Conservation (phyloP, 129 eudicot species). For the Helianthus annuus region DNA sequence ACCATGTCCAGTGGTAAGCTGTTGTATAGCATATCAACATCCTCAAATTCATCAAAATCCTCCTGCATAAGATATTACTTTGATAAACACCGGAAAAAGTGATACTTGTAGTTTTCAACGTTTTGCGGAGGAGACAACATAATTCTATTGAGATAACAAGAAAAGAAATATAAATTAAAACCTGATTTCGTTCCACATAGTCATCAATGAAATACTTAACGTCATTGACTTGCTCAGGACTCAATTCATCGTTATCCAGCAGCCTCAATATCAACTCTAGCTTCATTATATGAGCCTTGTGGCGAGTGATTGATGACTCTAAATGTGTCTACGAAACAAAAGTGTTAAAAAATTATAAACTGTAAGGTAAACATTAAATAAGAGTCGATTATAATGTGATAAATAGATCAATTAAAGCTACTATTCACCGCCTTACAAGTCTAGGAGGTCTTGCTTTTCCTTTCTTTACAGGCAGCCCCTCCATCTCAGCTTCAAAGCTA, state of each 20-base stretch:
- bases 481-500: slow-evolving; percentile 97
- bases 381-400: neutral
- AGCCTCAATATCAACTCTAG: slow-evolving; percentile 91
- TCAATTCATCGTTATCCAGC: slow-evolving; percentile 92
- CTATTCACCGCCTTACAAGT: slow-evolving; percentile 54
- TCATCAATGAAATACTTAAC: slow-evolving; percentile 97
- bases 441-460: slow-evolving; percentile 98
- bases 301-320: slow-evolving; percentile 91
- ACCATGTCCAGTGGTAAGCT: slow-evolving; percentile 89
- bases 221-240: slow-evolving; percentile 98
- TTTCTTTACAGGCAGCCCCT: slow-evolving; percentile 92
- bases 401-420: neutral
- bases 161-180: slow-evolving; percentile 10
- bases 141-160: neutral
- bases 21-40: slow-evolving; percentile 92
- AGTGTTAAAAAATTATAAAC: neutral
- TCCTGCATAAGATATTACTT: slow-evolving; percentile 51
- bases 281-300: slow-evolving; percentile 98
- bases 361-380: neutral
- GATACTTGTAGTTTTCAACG: neutral
- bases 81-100: slow-evolving; percentile 5
- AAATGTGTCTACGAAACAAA: slow-evolving; percentile 69
- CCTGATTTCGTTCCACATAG: slow-evolving; percentile 99
- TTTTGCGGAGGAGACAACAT: neutral
- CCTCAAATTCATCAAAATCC: slow-evolving; percentile 94